phyloP scores from a whole-genome alignment of 2,329 filamentous ascomycete species.

The Orbilia quercus region DNA sequence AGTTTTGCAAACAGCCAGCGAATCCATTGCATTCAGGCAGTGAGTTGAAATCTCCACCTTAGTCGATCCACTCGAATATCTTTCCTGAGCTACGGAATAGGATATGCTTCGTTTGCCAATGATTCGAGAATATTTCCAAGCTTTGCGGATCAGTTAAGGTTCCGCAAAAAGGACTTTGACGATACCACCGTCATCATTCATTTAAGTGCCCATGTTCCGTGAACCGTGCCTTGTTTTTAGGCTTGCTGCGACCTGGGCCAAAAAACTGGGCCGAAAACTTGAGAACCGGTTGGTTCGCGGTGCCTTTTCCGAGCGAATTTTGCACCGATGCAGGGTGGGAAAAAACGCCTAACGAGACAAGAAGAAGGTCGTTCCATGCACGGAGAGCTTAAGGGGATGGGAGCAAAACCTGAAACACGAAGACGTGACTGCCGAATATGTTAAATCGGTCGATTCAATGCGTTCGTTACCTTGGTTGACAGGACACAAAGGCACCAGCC shows the following conservation, averaged over 20 bases:
- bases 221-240: slow-evolving; percentile 52
- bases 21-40: too few species aligned
- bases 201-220: slow-evolving; percentile 22
- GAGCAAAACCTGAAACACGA: slow-evolving; percentile 34
- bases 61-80: too few species aligned
- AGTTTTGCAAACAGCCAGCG: background rate
- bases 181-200: too few species aligned
- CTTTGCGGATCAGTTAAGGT: slow-evolving; percentile 22
- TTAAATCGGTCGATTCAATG: slow-evolving; percentile 44
- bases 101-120: slow-evolving; percentile 5
- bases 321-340: slow-evolving; percentile 34
- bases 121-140: slow-evolving; percentile 36
- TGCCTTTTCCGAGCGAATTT: slow-evolving; percentile 52
- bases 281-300: slow-evolving; percentile 39
- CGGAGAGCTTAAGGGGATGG: background rate
- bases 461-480: slow-evolving; percentile 22
- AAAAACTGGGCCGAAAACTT: slow-evolving; percentile 2
- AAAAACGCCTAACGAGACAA: slow-evolving; percentile 25
- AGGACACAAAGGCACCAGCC: slow-evolving; percentile 1
- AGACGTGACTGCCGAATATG: slow-evolving; percentile 18
- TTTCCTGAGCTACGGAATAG: too few species aligned
- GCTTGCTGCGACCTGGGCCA: too few species aligned
- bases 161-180: background rate
- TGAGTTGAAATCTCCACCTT: too few species aligned
- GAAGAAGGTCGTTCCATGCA: slow-evolving; percentile 19